These are phyloP conservation scores for Suillus paluster DNA, from an alignment of 768 basidiomycete species.

Conservation along the genomic window DNA sequence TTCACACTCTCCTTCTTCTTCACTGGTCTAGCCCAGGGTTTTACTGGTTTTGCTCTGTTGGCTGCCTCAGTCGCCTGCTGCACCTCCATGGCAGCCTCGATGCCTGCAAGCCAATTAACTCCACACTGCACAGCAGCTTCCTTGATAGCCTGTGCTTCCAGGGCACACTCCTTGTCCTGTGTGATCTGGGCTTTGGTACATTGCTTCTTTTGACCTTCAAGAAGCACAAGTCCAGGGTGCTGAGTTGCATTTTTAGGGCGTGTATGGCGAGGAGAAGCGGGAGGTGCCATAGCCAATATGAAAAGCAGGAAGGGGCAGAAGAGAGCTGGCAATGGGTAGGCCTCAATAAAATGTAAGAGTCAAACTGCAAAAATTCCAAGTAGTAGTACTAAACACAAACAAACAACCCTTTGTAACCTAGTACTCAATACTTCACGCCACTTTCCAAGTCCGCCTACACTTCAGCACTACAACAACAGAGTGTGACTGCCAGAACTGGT, in stretches of 20 bases:
- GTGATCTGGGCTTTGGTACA: background rate
- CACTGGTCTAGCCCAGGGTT: too few relatives aligned
- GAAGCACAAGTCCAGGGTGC: slow-evolving; percentile 9
- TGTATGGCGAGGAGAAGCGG: background rate
- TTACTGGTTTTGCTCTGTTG: too few relatives aligned
- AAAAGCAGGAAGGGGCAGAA: too few relatives aligned
- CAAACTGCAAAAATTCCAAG: background rate
- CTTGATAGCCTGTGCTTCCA: too few relatives aligned
- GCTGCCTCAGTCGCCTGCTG: too few relatives aligned
- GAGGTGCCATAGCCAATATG: background rate
- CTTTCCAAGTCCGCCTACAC: background rate
- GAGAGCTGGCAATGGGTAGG: background rate
- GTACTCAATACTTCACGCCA: background rate
- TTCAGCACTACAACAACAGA: background rate
- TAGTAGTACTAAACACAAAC: background rate
- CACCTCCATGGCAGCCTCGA: too few relatives aligned
- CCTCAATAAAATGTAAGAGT: background rate
- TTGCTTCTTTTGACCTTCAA: slow-evolving; percentile 5
- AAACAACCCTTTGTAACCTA: background rate
- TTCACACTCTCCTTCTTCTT: too few relatives aligned
- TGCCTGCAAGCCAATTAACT: too few relatives aligned
- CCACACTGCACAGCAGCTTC: too few relatives aligned
- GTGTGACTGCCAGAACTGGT: slow-evolving; percentile 1
- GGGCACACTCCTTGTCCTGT: too few relatives aligned
- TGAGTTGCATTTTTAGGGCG: slow-evolving; percentile 5